A percentile compares a stretch with the other conserved stretches of the same genome.
Evolutionary conservation across 192 early-diverging fungal genomes (phyloP).

Genomic region (Funneliformis geosporum): DNA sequence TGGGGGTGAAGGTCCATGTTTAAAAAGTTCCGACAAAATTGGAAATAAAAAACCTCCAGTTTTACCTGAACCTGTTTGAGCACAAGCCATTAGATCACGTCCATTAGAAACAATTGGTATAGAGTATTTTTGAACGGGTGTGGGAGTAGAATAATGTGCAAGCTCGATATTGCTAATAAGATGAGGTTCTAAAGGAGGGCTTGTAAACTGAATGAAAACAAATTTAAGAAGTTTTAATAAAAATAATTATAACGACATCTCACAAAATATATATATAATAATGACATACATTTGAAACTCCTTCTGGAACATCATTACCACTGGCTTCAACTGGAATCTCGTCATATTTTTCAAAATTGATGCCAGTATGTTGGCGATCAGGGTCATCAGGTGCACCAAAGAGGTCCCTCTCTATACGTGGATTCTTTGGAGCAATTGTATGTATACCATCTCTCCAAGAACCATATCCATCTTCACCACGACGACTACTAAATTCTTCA

Average conservation of each 20-base stretch:
- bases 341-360: conserved; percentile 99
- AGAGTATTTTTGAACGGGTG: conserved; percentile 95
- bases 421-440: conserved; percentile 75
- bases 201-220: conserved; percentile 46
- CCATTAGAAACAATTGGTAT: conserved; percentile 77
- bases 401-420: conserved; percentile 77
- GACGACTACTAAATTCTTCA: conserved; percentile 25
- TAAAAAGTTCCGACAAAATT: conserved; percentile 90
- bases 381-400: conserved; percentile 73
- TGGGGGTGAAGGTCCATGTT: conserved; percentile 67
- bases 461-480: conserved; percentile 51
- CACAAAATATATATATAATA: background rate
- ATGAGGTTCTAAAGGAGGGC: conserved; percentile 77
- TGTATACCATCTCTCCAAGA: conserved; percentile 80
- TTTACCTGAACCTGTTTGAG: conserved; percentile 95
- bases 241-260: background rate
- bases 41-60: conserved; percentile 98
- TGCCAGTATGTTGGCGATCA: conserved; percentile 83
- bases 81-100: conserved; percentile 98
- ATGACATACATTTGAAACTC: conserved; percentile 47
- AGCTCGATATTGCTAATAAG: conserved; percentile 88
- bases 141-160: conserved; percentile 84
- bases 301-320: conserved; percentile 67
- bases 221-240: background rate
- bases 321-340: conserved; percentile 96